Conservation (phyloP, 441 rosid species). For the Breynia disticha region DNA sequence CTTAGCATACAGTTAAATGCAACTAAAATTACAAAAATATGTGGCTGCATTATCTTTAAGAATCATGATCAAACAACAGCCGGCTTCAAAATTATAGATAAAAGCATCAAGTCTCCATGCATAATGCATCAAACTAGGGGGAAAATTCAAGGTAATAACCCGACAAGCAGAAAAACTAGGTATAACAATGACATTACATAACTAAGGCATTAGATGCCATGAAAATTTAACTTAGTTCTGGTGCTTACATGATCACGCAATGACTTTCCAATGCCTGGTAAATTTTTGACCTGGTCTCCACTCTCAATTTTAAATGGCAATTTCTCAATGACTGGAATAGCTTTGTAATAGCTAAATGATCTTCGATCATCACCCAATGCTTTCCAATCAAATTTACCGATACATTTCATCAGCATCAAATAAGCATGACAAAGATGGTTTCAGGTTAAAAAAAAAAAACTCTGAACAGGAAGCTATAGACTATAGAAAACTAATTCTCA, state of each 20-base stretch:
- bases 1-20: no score
- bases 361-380: slow-evolving; percentile 94
- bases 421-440: neutral
- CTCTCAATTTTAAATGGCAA: slow-evolving; percentile 76
- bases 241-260: slow-evolving; percentile 84
- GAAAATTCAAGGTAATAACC: neutral
- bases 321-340: slow-evolving; percentile 80
- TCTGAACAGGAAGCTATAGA: neutral
- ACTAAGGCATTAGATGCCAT: slow-evolving; percentile 7
- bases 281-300: slow-evolving; percentile 65
- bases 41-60: no score
- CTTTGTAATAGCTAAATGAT: slow-evolving; percentile 93
- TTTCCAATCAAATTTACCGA: slow-evolving; percentile 23
- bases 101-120: neutral
- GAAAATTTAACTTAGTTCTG: neutral
- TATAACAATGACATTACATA: slow-evolving; percentile 1
- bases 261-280: slow-evolving; percentile 90
- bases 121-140: neutral
- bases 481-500: slow-evolving; percentile 16
- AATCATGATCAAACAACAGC: no score
- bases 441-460: neutral
- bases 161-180: neutral
- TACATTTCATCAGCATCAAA: slow-evolving; percentile 12
- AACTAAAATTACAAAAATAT: no score
- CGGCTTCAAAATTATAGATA: neutral